These are phyloP conservation scores for Pichiaceae sp. DNA, from an alignment of 1,139 yeast species.

Conservation along the genomic window DNA sequence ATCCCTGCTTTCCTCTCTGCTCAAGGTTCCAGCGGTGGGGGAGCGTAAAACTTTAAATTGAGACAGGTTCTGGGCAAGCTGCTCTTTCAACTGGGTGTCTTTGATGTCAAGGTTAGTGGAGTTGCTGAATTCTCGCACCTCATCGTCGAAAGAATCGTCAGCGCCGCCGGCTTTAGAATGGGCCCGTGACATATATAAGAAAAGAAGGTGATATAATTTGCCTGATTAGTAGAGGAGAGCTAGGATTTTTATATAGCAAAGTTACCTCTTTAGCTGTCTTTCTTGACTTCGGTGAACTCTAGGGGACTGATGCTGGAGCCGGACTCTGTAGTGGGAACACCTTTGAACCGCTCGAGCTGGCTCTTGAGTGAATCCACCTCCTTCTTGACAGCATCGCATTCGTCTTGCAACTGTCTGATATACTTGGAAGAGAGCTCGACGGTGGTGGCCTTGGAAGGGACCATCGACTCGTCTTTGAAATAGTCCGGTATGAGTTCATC, in stretches of 20 bases:
- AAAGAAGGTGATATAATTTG: not conserved
- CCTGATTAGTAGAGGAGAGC: not conserved
- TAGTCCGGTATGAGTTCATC: constrained; percentile 58
- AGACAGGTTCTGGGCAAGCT: constrained; percentile 1
- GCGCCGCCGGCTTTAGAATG: not conserved
- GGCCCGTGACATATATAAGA: not conserved
- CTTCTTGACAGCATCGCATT: constrained; percentile 17
- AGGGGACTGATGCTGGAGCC: constrained; percentile 16
- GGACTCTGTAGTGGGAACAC: constrained; percentile 1
- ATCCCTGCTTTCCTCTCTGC: constrained; percentile 19
- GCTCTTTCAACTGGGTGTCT: constrained; percentile 3
- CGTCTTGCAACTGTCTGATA: constrained; percentile 45
- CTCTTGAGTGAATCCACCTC: constrained; percentile 6
- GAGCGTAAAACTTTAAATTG: constrained; percentile 2
- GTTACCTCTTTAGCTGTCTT: not conserved
- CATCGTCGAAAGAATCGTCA: constrained; percentile 16
- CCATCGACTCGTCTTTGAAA: constrained; percentile 48
- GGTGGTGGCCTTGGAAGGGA: constrained; percentile 86
- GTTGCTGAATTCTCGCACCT: constrained; percentile 11
- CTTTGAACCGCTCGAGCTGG: constrained; percentile 7
- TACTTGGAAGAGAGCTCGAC: constrained; percentile 80
- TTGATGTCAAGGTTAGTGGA: constrained; percentile 2
- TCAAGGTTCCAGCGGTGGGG: constrained; percentile 1
- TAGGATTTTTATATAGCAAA: not conserved
- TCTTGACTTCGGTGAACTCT: constrained; percentile 5